A percentile compares a stretch with the other conserved stretches of the same genome.
Evolutionary conservation across 1,139 yeast genomes (phyloP).

Genomic region (Blastobotrys indianensis): DNA sequence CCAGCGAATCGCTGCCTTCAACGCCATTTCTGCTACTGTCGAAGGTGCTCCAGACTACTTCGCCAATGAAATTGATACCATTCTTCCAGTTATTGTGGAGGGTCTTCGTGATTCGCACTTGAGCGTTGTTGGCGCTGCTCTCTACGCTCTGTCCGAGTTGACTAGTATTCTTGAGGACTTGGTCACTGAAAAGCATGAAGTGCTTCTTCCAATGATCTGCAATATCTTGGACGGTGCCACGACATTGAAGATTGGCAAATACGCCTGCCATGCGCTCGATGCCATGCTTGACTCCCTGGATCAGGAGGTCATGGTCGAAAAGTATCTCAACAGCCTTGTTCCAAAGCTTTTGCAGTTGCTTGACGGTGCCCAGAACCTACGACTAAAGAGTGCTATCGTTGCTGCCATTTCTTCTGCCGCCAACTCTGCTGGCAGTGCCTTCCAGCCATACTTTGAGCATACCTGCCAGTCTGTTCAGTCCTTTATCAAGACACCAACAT

Average conservation of each 20-base stretch:
- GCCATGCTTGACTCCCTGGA: constrained; percentile 88
- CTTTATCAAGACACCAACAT: constrained; percentile 45
- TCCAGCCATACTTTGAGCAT: constrained; percentile 76
- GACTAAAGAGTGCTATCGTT: constrained; percentile 81
- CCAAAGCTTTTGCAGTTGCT: constrained; percentile 82
- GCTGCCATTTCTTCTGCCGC: constrained; percentile 98
- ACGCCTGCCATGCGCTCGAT: constrained; percentile 88
- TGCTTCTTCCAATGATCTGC: constrained; percentile 79
- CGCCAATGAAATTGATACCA: constrained; percentile 64
- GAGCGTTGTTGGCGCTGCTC: constrained; percentile 79
- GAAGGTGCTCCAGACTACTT: constrained; percentile 94
- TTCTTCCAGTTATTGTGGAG: constrained; percentile 63
- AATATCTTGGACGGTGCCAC: constrained; percentile 81
- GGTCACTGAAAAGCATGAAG: constrained; percentile 76
- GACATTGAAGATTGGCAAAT: constrained; percentile 77
- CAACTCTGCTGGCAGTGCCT: constrained; percentile 84
- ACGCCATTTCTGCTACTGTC: constrained; percentile 76
- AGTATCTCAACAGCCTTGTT: constrained; percentile 83
- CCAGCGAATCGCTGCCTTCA: constrained; percentile 83
- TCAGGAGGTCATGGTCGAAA: constrained; percentile 68
- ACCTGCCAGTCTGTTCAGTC: constrained; percentile 80
- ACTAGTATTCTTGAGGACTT: constrained; percentile 81
- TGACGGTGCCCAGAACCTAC: constrained; percentile 53
- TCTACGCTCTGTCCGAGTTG: constrained; percentile 71
- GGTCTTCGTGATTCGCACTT: constrained; percentile 79